These are phyloP conservation scores for Glarea lozoyensis DNA, from an alignment of 495 filamentous ascomycete species.

Conservation along the genomic window DNA sequence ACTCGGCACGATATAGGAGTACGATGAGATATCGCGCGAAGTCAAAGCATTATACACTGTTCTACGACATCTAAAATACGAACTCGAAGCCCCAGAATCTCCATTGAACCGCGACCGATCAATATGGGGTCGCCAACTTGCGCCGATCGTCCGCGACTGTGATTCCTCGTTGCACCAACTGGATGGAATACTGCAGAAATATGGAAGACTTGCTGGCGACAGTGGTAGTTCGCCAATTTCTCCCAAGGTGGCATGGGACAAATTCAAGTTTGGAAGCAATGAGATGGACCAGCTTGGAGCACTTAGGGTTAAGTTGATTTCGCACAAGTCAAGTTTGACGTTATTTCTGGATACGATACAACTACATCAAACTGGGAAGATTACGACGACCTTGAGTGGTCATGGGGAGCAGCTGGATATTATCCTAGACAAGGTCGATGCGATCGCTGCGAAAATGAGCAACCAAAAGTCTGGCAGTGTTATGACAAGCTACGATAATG, in stretches of 20 bases:
- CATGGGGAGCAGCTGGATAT: constrained; percentile 28
- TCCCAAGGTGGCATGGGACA: constrained; percentile 4
- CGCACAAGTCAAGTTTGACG: constrained; percentile 17
- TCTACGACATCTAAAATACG: constrained; percentile 38
- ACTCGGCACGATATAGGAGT: constrained; percentile 7
- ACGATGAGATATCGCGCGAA: constrained; percentile 25
- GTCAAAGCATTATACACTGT: constrained; percentile 37
- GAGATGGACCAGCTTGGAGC: constrained; percentile 20
- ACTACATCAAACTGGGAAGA: constrained; percentile 8
- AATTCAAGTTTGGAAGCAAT: constrained; percentile 10
- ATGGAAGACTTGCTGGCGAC: constrained; percentile 5
- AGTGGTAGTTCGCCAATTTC: not conserved
- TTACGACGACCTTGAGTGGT: constrained; percentile 12
- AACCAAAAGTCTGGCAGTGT: constrained; percentile 28
- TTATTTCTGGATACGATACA: constrained; percentile 18
- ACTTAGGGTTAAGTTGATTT: constrained; percentile 19
- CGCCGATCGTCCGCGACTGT: constrained; percentile 37
- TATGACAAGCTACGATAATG: constrained; percentile 27
- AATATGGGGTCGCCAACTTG: constrained; percentile 32
- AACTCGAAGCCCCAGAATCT: constrained; percentile 39
- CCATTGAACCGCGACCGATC: constrained; percentile 29
- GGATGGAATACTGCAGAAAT: constrained; percentile 18
- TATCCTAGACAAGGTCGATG: constrained; percentile 43
- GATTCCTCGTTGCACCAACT: constrained; percentile 34
- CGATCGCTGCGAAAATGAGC: constrained; percentile 36